A percentile compares a stretch with the other conserved stretches of the same genome.
These are phyloP conservation scores for Lepidium sativum DNA, from an alignment of 345 rosid species.

Conservation along the genomic window DNA sequence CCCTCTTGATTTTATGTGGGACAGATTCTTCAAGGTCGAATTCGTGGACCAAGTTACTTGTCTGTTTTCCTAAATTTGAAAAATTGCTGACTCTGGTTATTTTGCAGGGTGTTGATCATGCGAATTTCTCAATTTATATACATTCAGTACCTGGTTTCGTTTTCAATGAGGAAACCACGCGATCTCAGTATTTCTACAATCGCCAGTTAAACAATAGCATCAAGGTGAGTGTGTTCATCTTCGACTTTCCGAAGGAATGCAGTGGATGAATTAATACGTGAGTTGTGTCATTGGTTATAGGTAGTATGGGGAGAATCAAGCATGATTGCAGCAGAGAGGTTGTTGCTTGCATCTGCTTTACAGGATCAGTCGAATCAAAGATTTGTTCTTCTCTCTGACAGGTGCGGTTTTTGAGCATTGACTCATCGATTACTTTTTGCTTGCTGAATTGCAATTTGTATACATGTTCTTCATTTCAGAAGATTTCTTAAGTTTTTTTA, in stretches of 20 bases:
- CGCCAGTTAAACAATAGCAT: constrained; percentile 72
- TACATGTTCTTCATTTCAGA: background rate
- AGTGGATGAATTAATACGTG: background rate
- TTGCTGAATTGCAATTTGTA: background rate
- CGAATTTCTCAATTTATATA: constrained; percentile 54
- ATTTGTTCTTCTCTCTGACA: constrained; percentile 88
- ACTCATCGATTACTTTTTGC: background rate
- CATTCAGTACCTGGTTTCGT: constrained; percentile 78
- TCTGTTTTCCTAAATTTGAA: background rate
- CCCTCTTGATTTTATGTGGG: constrained; percentile 75
- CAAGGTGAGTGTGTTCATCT: constrained; percentile 35
- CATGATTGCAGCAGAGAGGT: constrained; percentile 83
- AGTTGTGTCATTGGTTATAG: constrained; percentile 28
- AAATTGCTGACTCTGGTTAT: background rate
- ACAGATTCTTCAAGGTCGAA: constrained; percentile 55
- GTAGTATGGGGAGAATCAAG: constrained; percentile 87
- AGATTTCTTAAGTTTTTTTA: no score
- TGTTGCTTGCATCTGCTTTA: constrained; percentile 64
- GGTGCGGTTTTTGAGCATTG: constrained; percentile 34
- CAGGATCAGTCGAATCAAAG: constrained; percentile 74
- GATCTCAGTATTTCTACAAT: constrained; percentile 54
- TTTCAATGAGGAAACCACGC: constrained; percentile 56
- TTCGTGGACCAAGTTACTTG: background rate
- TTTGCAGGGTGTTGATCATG: constrained; percentile 51
- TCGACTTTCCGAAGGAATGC: background rate